These are phyloP conservation scores for Sabuloglossum arenarium DNA, from an alignment of 495 filamentous ascomycete genomes.

Conservation along the genomic window DNA sequence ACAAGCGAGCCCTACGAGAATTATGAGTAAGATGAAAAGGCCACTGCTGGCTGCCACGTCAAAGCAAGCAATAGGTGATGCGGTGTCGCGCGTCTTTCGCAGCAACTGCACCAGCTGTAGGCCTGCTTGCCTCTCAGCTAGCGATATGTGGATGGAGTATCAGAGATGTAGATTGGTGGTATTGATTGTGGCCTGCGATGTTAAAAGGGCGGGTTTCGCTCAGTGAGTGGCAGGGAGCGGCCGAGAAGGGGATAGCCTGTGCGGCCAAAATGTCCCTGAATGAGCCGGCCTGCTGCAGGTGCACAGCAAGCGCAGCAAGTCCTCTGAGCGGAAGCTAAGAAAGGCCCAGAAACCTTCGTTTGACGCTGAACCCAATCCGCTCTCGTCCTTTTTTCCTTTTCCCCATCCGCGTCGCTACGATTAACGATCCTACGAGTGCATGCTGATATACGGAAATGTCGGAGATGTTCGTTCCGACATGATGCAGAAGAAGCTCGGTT, in stretches of 20 bases:
- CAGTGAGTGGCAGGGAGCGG: background rate
- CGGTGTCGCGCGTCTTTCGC: background rate
- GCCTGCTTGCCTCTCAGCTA: background rate
- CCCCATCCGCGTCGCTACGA: no score
- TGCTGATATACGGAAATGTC: no score
- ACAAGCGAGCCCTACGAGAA: background rate
- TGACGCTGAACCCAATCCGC: no score
- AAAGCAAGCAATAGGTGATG: background rate
- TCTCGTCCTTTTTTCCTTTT: no score
- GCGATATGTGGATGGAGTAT: background rate
- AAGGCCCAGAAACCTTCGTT: no score
- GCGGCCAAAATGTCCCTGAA: background rate
- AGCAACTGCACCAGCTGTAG: no score
- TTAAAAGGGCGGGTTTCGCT: background rate
- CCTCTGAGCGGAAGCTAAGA: no score
- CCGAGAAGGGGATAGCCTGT: background rate
- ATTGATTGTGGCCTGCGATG: background rate
- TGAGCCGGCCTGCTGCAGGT: background rate
- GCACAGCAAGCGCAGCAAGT: background rate
- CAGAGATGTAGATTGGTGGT: background rate
- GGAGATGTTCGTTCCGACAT: no score
- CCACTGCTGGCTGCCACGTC: background rate
- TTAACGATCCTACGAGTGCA: no score
- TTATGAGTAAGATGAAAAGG: background rate
- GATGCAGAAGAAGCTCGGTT: no score